Percentiles rank a stretch among this genome's conserved stretches.
Conservation (phyloP, 2,329 filamentous ascomycete genomes). For the Ampelomyces quisqualis region DNA sequence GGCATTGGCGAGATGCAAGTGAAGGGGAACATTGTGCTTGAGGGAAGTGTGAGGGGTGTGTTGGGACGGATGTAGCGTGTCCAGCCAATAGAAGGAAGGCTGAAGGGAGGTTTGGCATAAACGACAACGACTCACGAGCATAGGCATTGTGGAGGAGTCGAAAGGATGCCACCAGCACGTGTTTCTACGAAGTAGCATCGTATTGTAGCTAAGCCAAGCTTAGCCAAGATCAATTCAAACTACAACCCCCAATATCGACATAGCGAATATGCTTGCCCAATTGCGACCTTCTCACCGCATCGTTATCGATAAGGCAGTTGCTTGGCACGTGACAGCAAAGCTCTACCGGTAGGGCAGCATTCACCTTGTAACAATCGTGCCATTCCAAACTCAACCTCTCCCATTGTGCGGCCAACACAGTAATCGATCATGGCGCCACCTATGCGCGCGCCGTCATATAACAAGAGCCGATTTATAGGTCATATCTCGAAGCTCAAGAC, state of each 20-base stretch:
- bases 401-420: background rate
- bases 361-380: too few relatives aligned
- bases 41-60: slow-evolving; percentile 55
- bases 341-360: too few relatives aligned
- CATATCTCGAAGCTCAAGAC: slow-evolving; percentile 69
- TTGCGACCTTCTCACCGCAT: too few relatives aligned
- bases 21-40: slow-evolving; percentile 56
- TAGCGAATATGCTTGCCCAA: too few relatives aligned
- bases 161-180: too few relatives aligned
- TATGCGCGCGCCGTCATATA: slow-evolving; percentile 57
- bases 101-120: background rate
- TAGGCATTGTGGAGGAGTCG: background rate
- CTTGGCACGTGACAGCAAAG: too few relatives aligned
- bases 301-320: too few relatives aligned
- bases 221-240: too few relatives aligned
- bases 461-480: slow-evolving; percentile 66
- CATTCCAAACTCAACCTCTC: background rate
- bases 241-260: too few relatives aligned
- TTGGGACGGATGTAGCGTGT: slow-evolving; percentile 30
- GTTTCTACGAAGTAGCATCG: too few relatives aligned
- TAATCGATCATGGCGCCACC: slow-evolving; percentile 38
- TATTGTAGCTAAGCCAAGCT: too few relatives aligned
- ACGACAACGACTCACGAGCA: background rate
- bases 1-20: slow-evolving; percentile 59
- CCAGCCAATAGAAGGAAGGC: background rate